Conservation (phyloP, 179 eudicot genomes). For the Camellia oleifera region DNA sequence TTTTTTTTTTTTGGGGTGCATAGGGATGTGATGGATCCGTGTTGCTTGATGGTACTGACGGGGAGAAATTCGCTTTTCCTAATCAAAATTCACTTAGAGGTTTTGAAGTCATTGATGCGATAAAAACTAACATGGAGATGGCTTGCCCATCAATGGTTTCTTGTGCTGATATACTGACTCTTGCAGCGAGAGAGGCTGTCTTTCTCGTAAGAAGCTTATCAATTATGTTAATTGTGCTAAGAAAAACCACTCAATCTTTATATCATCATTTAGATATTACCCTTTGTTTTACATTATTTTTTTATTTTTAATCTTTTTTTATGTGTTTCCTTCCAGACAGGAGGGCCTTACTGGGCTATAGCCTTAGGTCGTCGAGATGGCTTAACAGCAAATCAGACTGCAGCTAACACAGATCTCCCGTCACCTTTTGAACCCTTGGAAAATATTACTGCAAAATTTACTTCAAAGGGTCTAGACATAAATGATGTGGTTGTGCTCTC, state of each 20-base stretch:
- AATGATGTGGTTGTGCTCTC: constrained; percentile 71
- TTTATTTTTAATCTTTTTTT: too few relatives aligned
- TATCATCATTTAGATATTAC: neutral
- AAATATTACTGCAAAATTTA: constrained; percentile 67
- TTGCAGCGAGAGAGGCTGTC: constrained; percentile 57
- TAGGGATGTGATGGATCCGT: constrained; percentile 75
- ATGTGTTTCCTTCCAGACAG: constrained; percentile 27
- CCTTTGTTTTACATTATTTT: neutral
- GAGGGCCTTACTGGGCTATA: constrained; percentile 53
- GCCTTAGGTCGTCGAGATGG: constrained; percentile 70
- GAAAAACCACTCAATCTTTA: neutral
- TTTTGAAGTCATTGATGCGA: constrained; percentile 57
- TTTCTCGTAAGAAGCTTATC: constrained; percentile 37
- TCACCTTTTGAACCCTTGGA: constrained; percentile 64
- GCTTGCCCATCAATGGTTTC: constrained; percentile 62
- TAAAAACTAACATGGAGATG: constrained; percentile 55
- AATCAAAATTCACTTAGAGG: constrained; percentile 62
- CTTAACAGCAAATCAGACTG: constrained; percentile 44
- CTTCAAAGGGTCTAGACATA: constrained; percentile 51
- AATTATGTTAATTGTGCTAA: neutral
- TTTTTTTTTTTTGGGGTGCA: neutral
- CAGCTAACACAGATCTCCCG: constrained; percentile 56
- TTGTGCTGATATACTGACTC: constrained; percentile 66
- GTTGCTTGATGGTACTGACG: constrained; percentile 47
- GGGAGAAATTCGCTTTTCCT: constrained; percentile 55